Evolutionary conservation across 352 stramenopile species (phyloP), one percentile per base, ranked within the genome.

Genomic region (Phytophthora pinifolia): DNA sequence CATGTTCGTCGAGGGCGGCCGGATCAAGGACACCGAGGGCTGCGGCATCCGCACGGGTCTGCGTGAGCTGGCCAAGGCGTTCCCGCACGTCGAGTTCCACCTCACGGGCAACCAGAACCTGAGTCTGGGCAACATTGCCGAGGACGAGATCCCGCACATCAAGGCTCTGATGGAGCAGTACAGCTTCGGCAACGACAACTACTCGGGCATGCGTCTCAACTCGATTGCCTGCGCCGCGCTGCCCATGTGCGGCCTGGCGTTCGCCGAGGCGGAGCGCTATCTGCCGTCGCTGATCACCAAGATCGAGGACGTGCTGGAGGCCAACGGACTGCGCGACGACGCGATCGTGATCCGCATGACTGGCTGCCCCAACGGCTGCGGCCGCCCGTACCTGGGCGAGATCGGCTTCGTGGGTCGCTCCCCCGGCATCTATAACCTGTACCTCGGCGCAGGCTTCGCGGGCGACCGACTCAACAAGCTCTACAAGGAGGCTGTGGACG

Each of bases 291-390:
- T 98, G 37, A 88, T 99, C 39, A 83, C 86, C 56, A 96, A 96
- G 57, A 88, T 99, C 42, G 88, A 98, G 32, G 72, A 83, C 17
- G 58, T 98, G 31, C 72, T 99, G 47, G 81, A 93, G 57, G 88
- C 83, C 46, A 75, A 89, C 61, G 93, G 92, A 15, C 67, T 99
- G 12, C 79, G 79, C 10, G 92, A 98, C 54, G 93, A 98, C 63
- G 90, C 97, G 64, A 98, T 99, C 55, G 79, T 98, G 38, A 97
- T 99, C 44, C 90, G 96, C 35, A 99, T 98, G 96, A 99, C 96
- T n/a, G 96, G 96, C 36, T 99, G 96, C 70, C 92, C 96, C 25
- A 99, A 99, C 74, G 96, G 96, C 41, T 99, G 96, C 65, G 96
- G 93, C 3, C 76, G 96, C 13, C 96, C 96, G 15, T 99, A 98